Conservation (phyloP, 306 rosid genomes). For the Gleditsia sinensis region DNA sequence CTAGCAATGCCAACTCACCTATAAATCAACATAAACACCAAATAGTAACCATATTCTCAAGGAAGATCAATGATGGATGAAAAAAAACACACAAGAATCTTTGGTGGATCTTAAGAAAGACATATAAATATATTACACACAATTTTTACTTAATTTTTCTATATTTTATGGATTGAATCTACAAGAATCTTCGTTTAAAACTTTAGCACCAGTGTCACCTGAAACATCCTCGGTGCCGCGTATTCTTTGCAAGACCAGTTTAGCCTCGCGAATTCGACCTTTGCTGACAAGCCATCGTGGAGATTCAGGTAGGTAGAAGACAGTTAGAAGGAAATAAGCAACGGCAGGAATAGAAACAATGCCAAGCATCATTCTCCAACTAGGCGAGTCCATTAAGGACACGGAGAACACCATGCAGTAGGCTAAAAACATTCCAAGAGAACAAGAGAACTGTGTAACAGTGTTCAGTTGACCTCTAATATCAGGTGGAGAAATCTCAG, state of each 20-base stretch:
- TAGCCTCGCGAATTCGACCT: slow-evolving; percentile 79
- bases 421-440: slow-evolving; percentile 84
- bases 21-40: slow-evolving; percentile 25
- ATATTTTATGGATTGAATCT: no score
- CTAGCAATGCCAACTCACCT: slow-evolving; percentile 90
- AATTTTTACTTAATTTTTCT: no score
- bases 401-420: slow-evolving; percentile 77
- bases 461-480: slow-evolving; percentile 84
- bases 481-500: slow-evolving; percentile 96
- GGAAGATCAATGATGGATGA: background rate
- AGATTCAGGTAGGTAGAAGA: slow-evolving; percentile 83
- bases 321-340: slow-evolving; percentile 55
- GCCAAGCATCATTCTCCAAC: slow-evolving; percentile 90
- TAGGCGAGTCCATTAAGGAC: slow-evolving; percentile 64
- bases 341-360: slow-evolving; percentile 72
- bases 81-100: no score
- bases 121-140: no score
- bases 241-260: slow-evolving; percentile 69
- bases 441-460: slow-evolving; percentile 72
- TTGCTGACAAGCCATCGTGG: slow-evolving; percentile 97
- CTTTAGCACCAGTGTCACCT: slow-evolving; percentile 46
- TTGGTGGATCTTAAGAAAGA: no score
- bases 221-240: slow-evolving; percentile 82
- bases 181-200: no score
- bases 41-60: slow-evolving; percentile 1